Evolutionary conservation across 495 filamentous ascomycete genomes (phyloP), one percentile per base, ranked within the genome.

Genomic region (Hyaloscypha bicolor): DNA sequence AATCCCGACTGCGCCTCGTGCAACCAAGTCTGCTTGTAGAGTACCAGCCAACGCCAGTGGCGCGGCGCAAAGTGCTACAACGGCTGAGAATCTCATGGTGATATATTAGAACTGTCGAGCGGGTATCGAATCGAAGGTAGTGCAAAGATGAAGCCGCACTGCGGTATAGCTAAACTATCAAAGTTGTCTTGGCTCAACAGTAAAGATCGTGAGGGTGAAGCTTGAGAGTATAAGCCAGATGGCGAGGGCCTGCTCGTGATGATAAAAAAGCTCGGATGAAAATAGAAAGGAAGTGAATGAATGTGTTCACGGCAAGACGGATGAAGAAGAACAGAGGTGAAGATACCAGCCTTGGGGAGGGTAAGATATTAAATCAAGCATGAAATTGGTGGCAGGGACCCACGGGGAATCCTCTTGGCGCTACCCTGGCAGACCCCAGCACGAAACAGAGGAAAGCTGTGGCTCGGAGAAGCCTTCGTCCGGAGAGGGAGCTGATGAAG

Each of bases 221-320:
- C 37, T 65, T 64, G 64, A 22, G 35, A 59, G 48, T 48, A 16
- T 63, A 68, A 69, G 71, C 73, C 62, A 67, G 70, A 77, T 74
- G 76, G 80, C 81, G 83, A 85, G 83, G 76, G 79, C 83, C 83
- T 84, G 83, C 83, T 85, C 83, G 83, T 79, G 72, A 77, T 73
- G 70, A 76, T 72, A 80, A 80, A 74, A 74, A 69, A 75, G 71
- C 72, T 62, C 72, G 78, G 72, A 62, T 69, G 39, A 75, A 75
- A 66, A 78, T 62, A 75, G 71, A 75, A 75, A 73, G 73, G 68
- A 72, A 76, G 73, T 67, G 73, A 71, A 72, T 74, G 74, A 73
- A 65, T 55, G 72, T 69, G 65, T 68, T 66, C 53, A 71, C 59
- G 55, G 55, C 66, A 68, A 69, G 45, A 76, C 73, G 75, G 74